Base-by-base conservation (phyloP, 2,329 filamentous ascomycete genomes). In the Thelonectria discophora region DNA sequence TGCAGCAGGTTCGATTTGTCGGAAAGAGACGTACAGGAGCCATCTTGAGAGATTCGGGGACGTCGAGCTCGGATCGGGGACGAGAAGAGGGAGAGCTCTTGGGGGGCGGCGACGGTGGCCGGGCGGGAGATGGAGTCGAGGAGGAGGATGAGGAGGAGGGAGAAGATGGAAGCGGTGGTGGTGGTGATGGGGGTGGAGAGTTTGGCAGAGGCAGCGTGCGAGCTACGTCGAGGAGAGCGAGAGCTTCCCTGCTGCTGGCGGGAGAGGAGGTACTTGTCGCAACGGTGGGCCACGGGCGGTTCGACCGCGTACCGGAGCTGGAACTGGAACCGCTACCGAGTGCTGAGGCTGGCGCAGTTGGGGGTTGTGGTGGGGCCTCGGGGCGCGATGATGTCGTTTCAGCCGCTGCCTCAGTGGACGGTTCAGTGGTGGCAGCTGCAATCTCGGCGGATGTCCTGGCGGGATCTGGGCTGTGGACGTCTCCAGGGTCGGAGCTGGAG, bases 11-110 rank as follows among this genome's bases (percentile, higher is more conserved):
- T 62, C 54, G 55, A 42, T 49, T 65, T 61, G 66, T 61, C 52
- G 65, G 58, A 66, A 62, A 62, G 64, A 24, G 58, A 65, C 83
- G 79, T 83, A 86, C 84, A 72, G 84, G 79, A 79, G 84, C 80
- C 84, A 86, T 86, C 70, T 78, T 83, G 79, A 75, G 72, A 68
- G 70, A 62, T 64, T 66, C 64, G 53, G 72, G 66, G 59, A 69
- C 65, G 65, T 71, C 67, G 50, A 67, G 66, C 51, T 67, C 51
- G 57, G 57, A 56, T 64, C 67, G 68, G 53, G 69, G 67, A 43
- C 65, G 43, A 42, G 67, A 68, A 56, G 72, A 60, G 58, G 72
- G 58, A 58, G 70, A 68, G 63, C 63, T 72, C 65, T 68, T 61
- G 58, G 67, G 58, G 59, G 47, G 49, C 64, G 75, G 71, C 65